phyloP scores from a whole-genome alignment of 2,329 filamentous ascomycete species.

The Stemphylium beticola region DNA sequence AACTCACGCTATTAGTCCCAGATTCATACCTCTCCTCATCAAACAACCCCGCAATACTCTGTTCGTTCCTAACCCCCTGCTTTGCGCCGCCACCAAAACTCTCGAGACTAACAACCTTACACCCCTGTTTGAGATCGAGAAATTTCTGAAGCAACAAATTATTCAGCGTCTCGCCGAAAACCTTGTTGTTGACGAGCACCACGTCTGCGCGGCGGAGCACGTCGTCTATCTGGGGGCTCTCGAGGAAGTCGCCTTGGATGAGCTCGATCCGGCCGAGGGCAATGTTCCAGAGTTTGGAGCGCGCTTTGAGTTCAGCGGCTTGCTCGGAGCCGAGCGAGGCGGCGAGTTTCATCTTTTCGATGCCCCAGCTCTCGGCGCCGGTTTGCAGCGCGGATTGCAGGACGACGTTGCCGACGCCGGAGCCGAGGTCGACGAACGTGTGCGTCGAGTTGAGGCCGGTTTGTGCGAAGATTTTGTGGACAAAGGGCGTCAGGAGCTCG shows the following conservation, averaged over 20 bases:
- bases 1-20: constrained; percentile 77
- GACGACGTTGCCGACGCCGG: constrained; percentile 94
- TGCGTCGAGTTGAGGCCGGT: constrained; percentile 80
- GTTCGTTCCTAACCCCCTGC: constrained; percentile 74
- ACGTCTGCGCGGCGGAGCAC: constrained; percentile 87
- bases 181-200: constrained; percentile 98
- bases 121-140: constrained; percentile 88
- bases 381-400: constrained; percentile 92
- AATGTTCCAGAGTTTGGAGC: constrained; percentile 89
- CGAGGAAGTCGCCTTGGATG: constrained; percentile 82
- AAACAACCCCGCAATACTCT: constrained; percentile 82
- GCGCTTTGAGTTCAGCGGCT: constrained; percentile 79
- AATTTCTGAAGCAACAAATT: constrained; percentile 86
- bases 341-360: constrained; percentile 93
- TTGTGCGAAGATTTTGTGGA: constrained; percentile 80
- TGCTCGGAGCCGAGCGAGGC: constrained; percentile 82
- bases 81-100: constrained; percentile 76
- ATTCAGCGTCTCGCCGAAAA: constrained; percentile 88
- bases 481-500: constrained; percentile 84
- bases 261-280: constrained; percentile 79
- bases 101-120: constrained; percentile 88
- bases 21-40: constrained; percentile 76
- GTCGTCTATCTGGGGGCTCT: constrained; percentile 71
- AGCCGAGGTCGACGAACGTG: constrained; percentile 92
- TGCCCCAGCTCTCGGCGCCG: constrained; percentile 94